These are phyloP conservation scores for Colletotrichum eleusines DNA, from an alignment of 2,329 filamentous ascomycete species.

Conservation along the genomic window DNA sequence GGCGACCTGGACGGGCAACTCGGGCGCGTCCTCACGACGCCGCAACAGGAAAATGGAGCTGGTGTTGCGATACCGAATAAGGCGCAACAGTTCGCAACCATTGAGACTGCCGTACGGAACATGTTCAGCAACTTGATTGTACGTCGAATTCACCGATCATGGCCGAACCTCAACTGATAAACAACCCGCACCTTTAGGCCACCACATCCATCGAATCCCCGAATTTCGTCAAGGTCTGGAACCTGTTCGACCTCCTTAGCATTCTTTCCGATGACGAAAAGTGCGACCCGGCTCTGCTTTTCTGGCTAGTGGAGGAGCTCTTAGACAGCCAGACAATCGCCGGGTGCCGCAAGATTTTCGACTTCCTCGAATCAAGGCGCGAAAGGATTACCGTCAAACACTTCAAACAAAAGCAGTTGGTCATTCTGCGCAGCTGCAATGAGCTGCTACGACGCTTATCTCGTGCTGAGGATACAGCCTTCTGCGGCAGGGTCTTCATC, in stretches of 20 bases:
- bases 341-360: constrained; percentile 91
- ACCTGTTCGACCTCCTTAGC: constrained; percentile 91
- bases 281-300: constrained; percentile 83
- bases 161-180: constrained; percentile 20
- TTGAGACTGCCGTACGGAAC: constrained; percentile 86
- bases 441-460: constrained; percentile 93
- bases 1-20: constrained; percentile 61
- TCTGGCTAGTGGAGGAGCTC: constrained; percentile 93
- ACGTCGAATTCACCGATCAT: constrained; percentile 51
- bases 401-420: constrained; percentile 85
- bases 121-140: constrained; percentile 85
- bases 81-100: constrained; percentile 72
- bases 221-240: constrained; percentile 88
- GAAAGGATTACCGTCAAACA: constrained; percentile 86
- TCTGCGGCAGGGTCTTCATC: constrained; percentile 97
- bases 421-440: constrained; percentile 95
- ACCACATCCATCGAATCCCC: constrained; percentile 81
- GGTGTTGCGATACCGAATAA: constrained; percentile 55
- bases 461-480: constrained; percentile 95
- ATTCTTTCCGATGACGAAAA: constrained; percentile 86
- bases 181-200: constrained; percentile 62
- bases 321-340: constrained; percentile 96
- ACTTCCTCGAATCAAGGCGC: constrained; percentile 92
- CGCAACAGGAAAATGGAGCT: constrained; percentile 37
- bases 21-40: constrained; percentile 49